phyloP scores from a whole-genome alignment of 306 rosid genomes.

The Quercus parvula region DNA sequence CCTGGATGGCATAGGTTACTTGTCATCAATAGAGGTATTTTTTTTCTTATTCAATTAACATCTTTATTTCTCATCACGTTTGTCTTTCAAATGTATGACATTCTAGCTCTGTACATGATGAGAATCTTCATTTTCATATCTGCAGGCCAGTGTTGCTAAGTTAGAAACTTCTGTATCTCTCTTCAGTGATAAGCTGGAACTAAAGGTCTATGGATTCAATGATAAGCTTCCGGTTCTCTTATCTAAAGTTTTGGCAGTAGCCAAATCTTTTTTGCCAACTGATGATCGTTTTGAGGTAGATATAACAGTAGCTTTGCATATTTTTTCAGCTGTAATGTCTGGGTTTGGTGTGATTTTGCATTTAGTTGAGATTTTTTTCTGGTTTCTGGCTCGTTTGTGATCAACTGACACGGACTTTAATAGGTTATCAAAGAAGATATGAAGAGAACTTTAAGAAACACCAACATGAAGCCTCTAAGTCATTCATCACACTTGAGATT shows the following conservation, averaged over 20 bases:
- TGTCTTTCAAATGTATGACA: not conserved
- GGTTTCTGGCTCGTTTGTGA: slow-evolving; percentile 23
- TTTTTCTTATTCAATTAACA: not conserved
- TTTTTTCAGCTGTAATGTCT: not conserved
- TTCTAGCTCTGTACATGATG: not conserved
- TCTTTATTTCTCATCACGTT: not conserved
- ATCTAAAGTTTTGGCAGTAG: slow-evolving; percentile 55
- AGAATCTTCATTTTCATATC: not conserved
- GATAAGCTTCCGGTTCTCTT: slow-evolving; percentile 80
- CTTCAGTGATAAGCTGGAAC: slow-evolving; percentile 74
- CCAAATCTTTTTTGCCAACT: slow-evolving; percentile 68
- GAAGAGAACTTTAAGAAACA: slow-evolving; percentile 74
- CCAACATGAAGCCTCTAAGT: slow-evolving; percentile 88
- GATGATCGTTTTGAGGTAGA: slow-evolving; percentile 72
- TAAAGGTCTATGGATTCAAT: slow-evolving; percentile 87
- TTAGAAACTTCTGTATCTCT: slow-evolving; percentile 84
- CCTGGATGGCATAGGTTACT: not conserved
- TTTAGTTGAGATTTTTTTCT: not conserved
- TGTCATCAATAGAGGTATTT: not conserved
- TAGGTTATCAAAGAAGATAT: slow-evolving; percentile 83
- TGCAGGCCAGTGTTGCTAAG: slow-evolving; percentile 93
- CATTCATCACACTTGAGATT: slow-evolving; percentile 81
- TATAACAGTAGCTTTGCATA: slow-evolving; percentile 9
- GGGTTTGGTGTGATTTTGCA: not conserved
- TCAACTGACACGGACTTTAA: slow-evolving; percentile 20